Evolutionary conservation across 441 rosid genomes (phyloP).

Genomic region (Erodium chrysanthum): DNA sequence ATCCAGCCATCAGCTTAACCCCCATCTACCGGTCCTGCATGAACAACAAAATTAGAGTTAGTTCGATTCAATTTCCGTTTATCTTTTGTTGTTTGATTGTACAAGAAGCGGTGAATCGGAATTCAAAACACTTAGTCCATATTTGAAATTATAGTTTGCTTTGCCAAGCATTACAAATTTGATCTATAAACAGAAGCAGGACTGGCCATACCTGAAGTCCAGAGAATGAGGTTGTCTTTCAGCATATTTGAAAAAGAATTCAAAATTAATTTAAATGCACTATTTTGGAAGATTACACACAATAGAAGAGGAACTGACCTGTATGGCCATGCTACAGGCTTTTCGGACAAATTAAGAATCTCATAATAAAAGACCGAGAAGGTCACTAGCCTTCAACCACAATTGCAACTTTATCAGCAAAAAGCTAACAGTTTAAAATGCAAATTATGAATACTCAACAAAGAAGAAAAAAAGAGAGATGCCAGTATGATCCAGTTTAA

Average conservation of each 20-base stretch:
- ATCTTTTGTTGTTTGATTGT: neutral
- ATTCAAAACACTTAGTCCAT: neutral
- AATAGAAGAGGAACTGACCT: slow-evolving; percentile 20
- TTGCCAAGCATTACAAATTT: neutral
- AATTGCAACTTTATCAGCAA: neutral
- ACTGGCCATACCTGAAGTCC: slow-evolving; percentile 44
- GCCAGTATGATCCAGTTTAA: neutral
- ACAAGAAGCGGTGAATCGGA: neutral
- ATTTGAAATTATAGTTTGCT: neutral
- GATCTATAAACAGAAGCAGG: neutral
- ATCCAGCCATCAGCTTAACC: slow-evolving; percentile 14
- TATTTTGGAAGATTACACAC: neutral
- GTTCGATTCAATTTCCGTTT: too few species aligned
- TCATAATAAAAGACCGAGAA: slow-evolving; percentile 46
- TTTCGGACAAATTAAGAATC: slow-evolving; percentile 41
- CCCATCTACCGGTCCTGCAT: slow-evolving; percentile 38
- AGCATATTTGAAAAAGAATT: too few species aligned
- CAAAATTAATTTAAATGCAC: neutral
- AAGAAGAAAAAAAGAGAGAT: neutral
- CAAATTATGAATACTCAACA: neutral
- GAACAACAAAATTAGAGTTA: neutral
- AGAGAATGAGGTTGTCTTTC: slow-evolving; percentile 44
- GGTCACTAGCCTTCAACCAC: slow-evolving; percentile 27
- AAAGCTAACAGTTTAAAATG: neutral
- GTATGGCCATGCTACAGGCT: slow-evolving; percentile 43